Base-by-base conservation (phyloP, 2,329 filamentous ascomycete species). In the Pseudocercospora vitis region DNA sequence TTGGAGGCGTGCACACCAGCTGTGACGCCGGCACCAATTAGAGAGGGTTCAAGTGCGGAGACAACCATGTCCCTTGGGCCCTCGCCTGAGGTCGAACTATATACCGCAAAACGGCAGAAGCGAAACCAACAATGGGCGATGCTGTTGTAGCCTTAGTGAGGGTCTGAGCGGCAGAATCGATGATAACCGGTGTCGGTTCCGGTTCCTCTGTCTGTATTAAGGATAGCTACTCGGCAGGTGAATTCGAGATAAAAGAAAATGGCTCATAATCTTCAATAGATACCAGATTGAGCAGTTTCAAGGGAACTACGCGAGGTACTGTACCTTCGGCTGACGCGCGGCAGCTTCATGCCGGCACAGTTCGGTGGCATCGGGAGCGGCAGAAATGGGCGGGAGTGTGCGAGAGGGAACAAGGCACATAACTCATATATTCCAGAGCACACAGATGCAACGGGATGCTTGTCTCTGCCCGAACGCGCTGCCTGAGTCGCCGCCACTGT, bases 381-480 rank as follows among this genome's bases (percentile, higher is more conserved):
- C 37, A 12, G 2, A 21, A 37, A 3, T n/a, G 7, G 37, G 37
- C 19, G 19, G 9, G 37, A 21, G 37, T 42, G n/a, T n/a, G n/a
- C n/a, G n/a, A n/a, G n/a, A n/a, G n/a, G n/a, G n/a, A n/a, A n/a
- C n/a, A n/a, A n/a, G n/a, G n/a, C n/a, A n/a, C n/a, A n/a, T n/a
- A n/a, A n/a, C n/a, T n/a, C n/a, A n/a, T n/a, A n/a, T n/a, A 18
- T 24, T 35, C 42, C 16, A 28, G 42, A 45, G 42, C 29, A 45
- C 42, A 31, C 21, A 45, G 19, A 42, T 23, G n/a, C 23, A 16
- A 45, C 42, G 42, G 37, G 42, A 45, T 45, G 42, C 42, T 45
- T 29, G 42, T 45, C 42, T 45, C 29, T 12, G 24, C 7, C 42
- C 19, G 42, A 14, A 29, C 6, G 23, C 16, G 3, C 24, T 31